Evolutionary conservation across 1,284 basidiomycete species (phyloP).

Genomic region (Austroboletus niveus): DNA sequence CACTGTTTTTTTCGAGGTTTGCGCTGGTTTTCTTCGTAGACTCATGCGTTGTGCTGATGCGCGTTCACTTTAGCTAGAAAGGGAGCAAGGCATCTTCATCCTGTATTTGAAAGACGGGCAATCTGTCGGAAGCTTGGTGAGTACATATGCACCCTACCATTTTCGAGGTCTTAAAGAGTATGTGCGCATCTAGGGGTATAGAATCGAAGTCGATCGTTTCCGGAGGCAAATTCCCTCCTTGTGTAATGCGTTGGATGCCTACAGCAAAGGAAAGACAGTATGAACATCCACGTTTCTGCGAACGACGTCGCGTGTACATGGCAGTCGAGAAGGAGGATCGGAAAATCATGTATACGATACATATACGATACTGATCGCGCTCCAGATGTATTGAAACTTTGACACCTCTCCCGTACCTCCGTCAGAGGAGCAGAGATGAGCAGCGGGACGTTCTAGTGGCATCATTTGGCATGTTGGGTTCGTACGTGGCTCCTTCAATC

Average conservation of each 20-base stretch:
- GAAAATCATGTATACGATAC: no score
- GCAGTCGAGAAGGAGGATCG: no score
- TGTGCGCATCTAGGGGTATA: slow-evolving; percentile 11
- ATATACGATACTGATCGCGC: no score
- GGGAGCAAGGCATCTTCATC: slow-evolving; percentile 16
- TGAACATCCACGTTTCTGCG: neutral
- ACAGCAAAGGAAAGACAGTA: no score
- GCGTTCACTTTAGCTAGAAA: slow-evolving; percentile 7
- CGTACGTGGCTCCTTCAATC: no score
- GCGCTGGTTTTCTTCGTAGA: neutral
- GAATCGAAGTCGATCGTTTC: slow-evolving; percentile 16
- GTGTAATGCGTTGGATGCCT: neutral
- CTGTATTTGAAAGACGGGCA: slow-evolving; percentile 21
- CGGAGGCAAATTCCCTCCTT: slow-evolving; percentile 11
- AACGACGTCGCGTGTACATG: no score
- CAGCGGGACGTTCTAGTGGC: no score
- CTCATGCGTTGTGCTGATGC: neutral
- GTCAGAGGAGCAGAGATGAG: no score
- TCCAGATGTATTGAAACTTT: no score
- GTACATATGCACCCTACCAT: neutral
- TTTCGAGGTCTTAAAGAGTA: neutral
- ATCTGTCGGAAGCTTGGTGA: slow-evolving; percentile 12
- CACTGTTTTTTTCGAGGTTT: slow-evolving; percentile 16
- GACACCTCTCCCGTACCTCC: no score
- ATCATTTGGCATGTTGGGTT: no score